Evolutionary conservation across 768 basidiomycete genomes (phyloP), one percentile per base, ranked within the genome.

Genomic region (Termitomyces sp.): DNA sequence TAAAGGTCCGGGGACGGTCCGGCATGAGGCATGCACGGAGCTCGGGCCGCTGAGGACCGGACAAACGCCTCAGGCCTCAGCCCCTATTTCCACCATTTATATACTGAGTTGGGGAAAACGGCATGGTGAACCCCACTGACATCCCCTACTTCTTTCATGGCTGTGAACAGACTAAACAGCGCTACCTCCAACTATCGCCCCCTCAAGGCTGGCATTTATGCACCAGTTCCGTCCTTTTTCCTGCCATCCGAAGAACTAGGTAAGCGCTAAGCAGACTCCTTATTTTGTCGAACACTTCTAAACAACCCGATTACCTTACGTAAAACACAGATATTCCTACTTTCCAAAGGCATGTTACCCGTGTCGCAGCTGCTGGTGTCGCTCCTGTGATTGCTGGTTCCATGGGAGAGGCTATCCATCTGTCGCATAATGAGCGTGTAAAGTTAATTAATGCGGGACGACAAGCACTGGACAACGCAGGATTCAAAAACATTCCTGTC

Each of bases 171-270:
- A 49, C 60, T 71, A 42, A 71, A 73, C 61, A 65, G 60, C 37
- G 55, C 65, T 7, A 76, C 71, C 62, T 69, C 68, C 9, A 62
- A 73, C 46, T 68, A 74, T 58, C 86, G 90, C 56, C 80, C 82
- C 18, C 76, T 96, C 63, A 81, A 76, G 56, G 71, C 91, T 24
- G 93, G 94, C 46, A 83, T 96, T 58, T 95, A 82, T 72, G 88
- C 90, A 11, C 95, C 95, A 34, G 84, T 96, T 66, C 91, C 88
- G 34, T 84, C 93, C 16, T 95, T 96, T 77, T 95, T 93, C 78
- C 70, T 85, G 20, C 77, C 79, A 1, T 81, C 86, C 44, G 91
- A 95, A 72, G 92, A 95, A 64, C 81, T 96, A 57, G 93, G 93
- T 91, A 66, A 68, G 84, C 76, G 93, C 93, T 91, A 66, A 68